Conservation (phyloP, 257 asterid species). For the Linaria vulgaris region DNA sequence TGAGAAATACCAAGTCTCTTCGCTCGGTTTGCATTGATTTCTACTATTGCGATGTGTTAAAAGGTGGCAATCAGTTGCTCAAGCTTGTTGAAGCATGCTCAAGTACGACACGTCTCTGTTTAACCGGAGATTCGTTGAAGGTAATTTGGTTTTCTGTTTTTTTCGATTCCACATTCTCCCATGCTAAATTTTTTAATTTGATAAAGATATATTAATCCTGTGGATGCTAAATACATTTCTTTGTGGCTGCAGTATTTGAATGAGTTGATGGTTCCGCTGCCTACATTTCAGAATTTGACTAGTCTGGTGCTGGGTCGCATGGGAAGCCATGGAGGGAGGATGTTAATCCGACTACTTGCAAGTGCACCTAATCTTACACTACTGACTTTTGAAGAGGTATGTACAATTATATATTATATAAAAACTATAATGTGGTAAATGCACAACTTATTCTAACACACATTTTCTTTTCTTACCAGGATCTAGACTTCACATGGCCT, state of each 20-base stretch:
- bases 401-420: neutral
- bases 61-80: neutral
- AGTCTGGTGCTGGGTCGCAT: neutral
- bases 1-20: neutral
- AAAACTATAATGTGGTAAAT: neutral
- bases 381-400: constrained; percentile 4
- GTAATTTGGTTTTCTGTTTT: neutral
- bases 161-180: neutral
- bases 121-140: neutral
- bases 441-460: neutral
- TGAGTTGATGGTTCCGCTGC: neutral
- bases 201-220: neutral
- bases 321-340: neutral
- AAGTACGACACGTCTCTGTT: neutral
- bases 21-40: too few species aligned
- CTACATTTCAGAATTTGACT: constrained; percentile 8
- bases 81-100: constrained; percentile 4
- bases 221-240: neutral
- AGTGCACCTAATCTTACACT: constrained; percentile 4
- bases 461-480: neutral
- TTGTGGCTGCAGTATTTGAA: neutral
- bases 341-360: neutral
- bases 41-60: neutral
- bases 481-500: neutral
- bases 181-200: neutral